These are phyloP conservation scores for Apiotrichum sp. DNA, from an alignment of 1,284 basidiomycete genomes.

Conservation along the genomic window DNA sequence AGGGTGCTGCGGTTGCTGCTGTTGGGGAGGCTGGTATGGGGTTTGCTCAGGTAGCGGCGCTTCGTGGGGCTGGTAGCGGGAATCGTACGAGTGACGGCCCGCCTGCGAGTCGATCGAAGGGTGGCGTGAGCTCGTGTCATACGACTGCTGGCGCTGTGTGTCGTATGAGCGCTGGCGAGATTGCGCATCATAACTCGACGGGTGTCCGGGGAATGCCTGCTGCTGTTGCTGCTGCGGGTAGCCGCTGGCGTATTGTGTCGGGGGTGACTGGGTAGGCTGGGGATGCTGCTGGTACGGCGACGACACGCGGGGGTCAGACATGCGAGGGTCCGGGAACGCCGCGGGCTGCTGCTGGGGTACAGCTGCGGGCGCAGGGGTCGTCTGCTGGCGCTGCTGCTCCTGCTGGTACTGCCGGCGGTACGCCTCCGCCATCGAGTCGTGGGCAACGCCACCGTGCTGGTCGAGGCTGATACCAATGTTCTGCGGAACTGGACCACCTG, in stretches of 20 bases:
- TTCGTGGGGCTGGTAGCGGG: background rate
- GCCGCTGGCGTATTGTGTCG: background rate
- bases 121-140: background rate
- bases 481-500: slow-evolving; percentile 32
- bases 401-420: slow-evolving; percentile 46
- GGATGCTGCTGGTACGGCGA: background rate
- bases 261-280: slow-evolving; percentile 7
- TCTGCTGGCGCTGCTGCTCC: slow-evolving; percentile 32
- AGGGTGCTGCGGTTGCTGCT: background rate
- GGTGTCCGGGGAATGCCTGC: slow-evolving; percentile 19
- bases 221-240: slow-evolving; percentile 25
- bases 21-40: slow-evolving; percentile 2
- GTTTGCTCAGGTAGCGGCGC: slow-evolving; percentile 1
- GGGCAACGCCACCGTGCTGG: slow-evolving; percentile 66
- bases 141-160: background rate
- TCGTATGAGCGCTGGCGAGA: background rate
- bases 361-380: slow-evolving; percentile 23
- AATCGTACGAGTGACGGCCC: background rate
- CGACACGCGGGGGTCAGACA: background rate
- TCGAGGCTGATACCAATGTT: slow-evolving; percentile 70
- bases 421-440: slow-evolving; percentile 68
- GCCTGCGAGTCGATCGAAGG: slow-evolving; percentile 1
- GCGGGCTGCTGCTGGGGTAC: slow-evolving; percentile 19
- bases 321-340: slow-evolving; percentile 3
- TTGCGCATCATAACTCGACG: background rate